Evolutionary conservation across 2,329 filamentous ascomycete genomes (phyloP), one percentile per base, ranked within the genome.

Genomic region (Alternaria arbusti): DNA sequence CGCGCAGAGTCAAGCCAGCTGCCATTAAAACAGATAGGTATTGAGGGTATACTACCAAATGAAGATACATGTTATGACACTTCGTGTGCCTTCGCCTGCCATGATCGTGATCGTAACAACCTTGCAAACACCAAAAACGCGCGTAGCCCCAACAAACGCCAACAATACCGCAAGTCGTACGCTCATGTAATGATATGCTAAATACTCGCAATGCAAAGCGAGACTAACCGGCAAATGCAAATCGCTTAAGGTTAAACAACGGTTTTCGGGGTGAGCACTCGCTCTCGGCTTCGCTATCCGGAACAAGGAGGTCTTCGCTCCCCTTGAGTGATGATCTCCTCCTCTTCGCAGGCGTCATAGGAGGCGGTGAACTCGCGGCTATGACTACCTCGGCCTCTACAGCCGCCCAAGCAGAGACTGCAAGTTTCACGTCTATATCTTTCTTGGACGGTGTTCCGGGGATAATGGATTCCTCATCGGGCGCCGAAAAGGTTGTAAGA

Each of bases 291-390:
- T 81, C 80, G 67, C 83, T 85, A 46, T 84, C 79, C 0, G 82
- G 82, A 0, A 84, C 76, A 13, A 85, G 69, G 17, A 84, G 61
- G 54, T 85, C 83, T 65, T 85, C 83, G 63, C 83, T 85, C 12
- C 83, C 83, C 62, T 80, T 79, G 8, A 78, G 51, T 2, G 70
- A 67, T 13, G 70, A 69, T 26, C 67, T 61, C 40, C 69, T 63
- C 26, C 70, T 65, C 15, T 69, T 71, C 6, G 61, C 54, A 26
- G 73, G 66, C 11, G 73, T 67, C 10, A 72, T 64, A 17, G 66
- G 66, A 36, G 60, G 74, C 49, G 67, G 76, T 43, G 63, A 72
- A 32, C 74, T 77, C 8, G 75, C 70, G 40, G 77, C 74, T 15
- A 80, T 69, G 15, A 79, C 66, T 1, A 78, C 63, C 54, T 79